phyloP scores from a whole-genome alignment of 2,329 filamentous ascomycete genomes.

The Nemania abortiva region DNA sequence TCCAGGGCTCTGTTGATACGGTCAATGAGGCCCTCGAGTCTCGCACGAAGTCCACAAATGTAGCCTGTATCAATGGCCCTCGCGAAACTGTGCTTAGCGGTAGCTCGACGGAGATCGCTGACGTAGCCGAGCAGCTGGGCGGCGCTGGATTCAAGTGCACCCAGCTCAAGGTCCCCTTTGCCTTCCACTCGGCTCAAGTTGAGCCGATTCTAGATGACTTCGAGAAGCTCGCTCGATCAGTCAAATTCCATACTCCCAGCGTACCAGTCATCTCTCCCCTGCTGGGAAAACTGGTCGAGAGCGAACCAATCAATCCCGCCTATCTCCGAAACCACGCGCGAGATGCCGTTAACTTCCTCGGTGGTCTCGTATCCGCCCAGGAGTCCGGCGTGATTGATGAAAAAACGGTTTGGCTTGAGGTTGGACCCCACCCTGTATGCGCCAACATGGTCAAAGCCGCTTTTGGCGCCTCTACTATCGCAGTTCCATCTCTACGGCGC shows the following conservation, averaged over 20 bases:
- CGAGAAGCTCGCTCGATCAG: constrained; percentile 63
- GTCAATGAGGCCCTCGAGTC: constrained; percentile 65
- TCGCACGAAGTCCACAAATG: constrained; percentile 56
- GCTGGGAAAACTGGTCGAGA: constrained; percentile 70
- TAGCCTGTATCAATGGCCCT: constrained; percentile 81
- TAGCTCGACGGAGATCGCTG: constrained; percentile 55
- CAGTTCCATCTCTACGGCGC: constrained; percentile 71
- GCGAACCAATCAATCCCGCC: constrained; percentile 66
- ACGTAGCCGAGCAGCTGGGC: constrained; percentile 57
- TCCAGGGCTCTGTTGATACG: constrained; percentile 62
- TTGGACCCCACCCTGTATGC: constrained; percentile 80
- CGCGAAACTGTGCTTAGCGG: constrained; percentile 80
- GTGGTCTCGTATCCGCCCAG: constrained; percentile 70
- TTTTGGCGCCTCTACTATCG: constrained; percentile 65
- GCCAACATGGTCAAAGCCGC: constrained; percentile 75
- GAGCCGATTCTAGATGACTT: constrained; percentile 73
- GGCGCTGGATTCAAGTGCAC: constrained; percentile 69
- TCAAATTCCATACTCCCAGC: constrained; percentile 67
- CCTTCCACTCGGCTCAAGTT: constrained; percentile 75
- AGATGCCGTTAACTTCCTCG: constrained; percentile 76
- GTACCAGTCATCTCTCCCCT: constrained; percentile 77
- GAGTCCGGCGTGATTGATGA: constrained; percentile 70
- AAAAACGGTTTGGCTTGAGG: constrained; percentile 77
- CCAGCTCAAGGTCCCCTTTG: constrained; percentile 73
- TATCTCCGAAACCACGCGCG: constrained; percentile 76